Conservation (phyloP, 106 monocot genomes). For the Allium cepa region DNA sequence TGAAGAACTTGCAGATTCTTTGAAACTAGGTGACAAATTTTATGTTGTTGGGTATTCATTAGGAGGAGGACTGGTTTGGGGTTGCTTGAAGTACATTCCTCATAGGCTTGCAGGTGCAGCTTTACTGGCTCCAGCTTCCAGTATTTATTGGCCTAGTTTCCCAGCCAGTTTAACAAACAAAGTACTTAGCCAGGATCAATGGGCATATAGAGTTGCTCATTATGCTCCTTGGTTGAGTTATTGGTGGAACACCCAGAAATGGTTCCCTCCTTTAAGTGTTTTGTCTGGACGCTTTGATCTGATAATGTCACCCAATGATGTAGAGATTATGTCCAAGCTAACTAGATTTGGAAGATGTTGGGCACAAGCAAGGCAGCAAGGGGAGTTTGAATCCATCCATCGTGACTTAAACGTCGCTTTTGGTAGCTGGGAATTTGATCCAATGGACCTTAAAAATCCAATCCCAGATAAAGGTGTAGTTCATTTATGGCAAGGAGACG, state of each 20-base stretch:
- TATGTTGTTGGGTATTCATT: neutral
- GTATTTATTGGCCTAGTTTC: slow-evolving; percentile 72
- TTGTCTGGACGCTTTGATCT: slow-evolving; percentile 5
- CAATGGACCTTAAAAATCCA: slow-evolving; percentile 38
- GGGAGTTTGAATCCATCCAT: slow-evolving; percentile 31
- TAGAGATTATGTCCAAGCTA: slow-evolving; percentile 20
- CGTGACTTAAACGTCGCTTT: slow-evolving; percentile 51
- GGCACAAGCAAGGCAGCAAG: slow-evolving; percentile 39
- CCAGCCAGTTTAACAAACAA: slow-evolving; percentile 33
- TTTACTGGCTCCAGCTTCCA: slow-evolving; percentile 51
- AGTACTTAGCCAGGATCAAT: slow-evolving; percentile 41
- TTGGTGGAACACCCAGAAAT: slow-evolving; percentile 81
- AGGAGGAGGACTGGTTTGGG: neutral
- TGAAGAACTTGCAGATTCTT: neutral
- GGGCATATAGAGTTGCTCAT: slow-evolving; percentile 54
- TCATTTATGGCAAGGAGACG: slow-evolving; percentile 55
- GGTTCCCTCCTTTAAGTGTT: slow-evolving; percentile 49
- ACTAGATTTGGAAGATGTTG: neutral
- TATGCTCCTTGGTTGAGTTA: slow-evolving; percentile 51
- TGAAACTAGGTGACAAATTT: neutral
- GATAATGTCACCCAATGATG: slow-evolving; percentile 30
- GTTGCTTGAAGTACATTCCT: neutral
- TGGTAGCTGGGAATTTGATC: slow-evolving; percentile 46
- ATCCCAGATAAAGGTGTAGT: slow-evolving; percentile 34
- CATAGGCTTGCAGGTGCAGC: slow-evolving; percentile 46